Conservation (phyloP, 805 yeast species). For the Schwanniomyces pseudopolymorphus region DNA sequence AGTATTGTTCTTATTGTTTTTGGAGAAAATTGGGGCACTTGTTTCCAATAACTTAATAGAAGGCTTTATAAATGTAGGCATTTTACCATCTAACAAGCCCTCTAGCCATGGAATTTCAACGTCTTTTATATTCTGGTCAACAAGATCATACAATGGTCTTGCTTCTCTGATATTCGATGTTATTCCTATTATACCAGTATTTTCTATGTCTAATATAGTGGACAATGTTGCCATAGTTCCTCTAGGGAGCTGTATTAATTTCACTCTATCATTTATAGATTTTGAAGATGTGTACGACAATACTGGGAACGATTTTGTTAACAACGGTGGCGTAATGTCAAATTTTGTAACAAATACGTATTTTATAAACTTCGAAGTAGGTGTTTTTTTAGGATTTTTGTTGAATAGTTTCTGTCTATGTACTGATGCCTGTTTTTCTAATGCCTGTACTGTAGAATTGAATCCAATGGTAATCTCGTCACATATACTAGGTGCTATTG, state of each 20-base stretch:
- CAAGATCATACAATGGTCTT: conserved; percentile 23
- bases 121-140: conserved; percentile 30
- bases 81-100: conserved; percentile 21
- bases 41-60: conserved; percentile 45
- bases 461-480: conserved; percentile 45
- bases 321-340: conserved; percentile 51
- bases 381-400: not conserved
- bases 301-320: conserved; percentile 59
- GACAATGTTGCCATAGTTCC: conserved; percentile 35
- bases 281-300: conserved; percentile 47
- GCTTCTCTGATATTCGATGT: conserved; percentile 26
- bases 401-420: conserved; percentile 8
- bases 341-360: conserved; percentile 60
- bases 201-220: conserved; percentile 22
- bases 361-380: conserved; percentile 15
- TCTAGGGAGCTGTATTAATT: conserved; percentile 60
- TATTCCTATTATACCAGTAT: conserved; percentile 35
- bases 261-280: conserved; percentile 35
- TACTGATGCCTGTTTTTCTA: conserved; percentile 44
- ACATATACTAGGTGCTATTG: conserved; percentile 22
- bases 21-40: conserved; percentile 42
- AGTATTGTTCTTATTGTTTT: conserved; percentile 14
- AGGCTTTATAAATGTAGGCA: conserved; percentile 25
- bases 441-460: conserved; percentile 50
- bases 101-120: conserved; percentile 49